phyloP scores from a whole-genome alignment of 495 filamentous ascomycete genomes.

The Neurospora sp. region DNA sequence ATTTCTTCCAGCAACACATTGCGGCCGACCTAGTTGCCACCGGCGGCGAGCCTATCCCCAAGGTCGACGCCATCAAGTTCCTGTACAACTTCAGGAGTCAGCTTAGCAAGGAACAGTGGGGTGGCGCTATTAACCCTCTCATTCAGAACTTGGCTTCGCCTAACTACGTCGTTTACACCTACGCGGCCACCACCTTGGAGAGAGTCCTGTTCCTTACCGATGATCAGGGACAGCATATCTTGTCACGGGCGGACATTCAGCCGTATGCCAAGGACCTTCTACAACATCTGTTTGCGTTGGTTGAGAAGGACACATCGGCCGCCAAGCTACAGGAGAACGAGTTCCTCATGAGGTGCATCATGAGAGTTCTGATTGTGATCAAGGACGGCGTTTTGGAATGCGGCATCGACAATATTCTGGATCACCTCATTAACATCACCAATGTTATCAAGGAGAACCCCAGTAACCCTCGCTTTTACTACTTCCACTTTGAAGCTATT shows the following conservation, averaged over 20 bases:
- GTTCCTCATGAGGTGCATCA: slow-evolving; percentile 95
- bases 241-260: slow-evolving; percentile 60
- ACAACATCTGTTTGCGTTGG: slow-evolving; percentile 83
- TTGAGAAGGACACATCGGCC: slow-evolving; percentile 68
- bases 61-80: slow-evolving; percentile 97
- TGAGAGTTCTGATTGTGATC: slow-evolving; percentile 91
- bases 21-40: slow-evolving; percentile 66
- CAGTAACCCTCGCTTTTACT: slow-evolving; percentile 95
- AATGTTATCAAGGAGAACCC: slow-evolving; percentile 84
- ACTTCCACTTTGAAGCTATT: slow-evolving; percentile 92
- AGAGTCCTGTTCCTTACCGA: slow-evolving; percentile 74
- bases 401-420: slow-evolving; percentile 57
- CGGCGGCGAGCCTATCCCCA: slow-evolving; percentile 69
- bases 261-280: slow-evolving; percentile 76
- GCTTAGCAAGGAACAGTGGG: slow-evolving; percentile 75
- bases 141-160: slow-evolving; percentile 78
- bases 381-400: slow-evolving; percentile 64
- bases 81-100: slow-evolving; percentile 92
- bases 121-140: slow-evolving; percentile 74
- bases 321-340: slow-evolving; percentile 98
- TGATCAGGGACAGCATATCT: slow-evolving; percentile 60
- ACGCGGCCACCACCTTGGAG: slow-evolving; percentile 90
- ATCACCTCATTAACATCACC: slow-evolving; percentile 76
- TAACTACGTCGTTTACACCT: slow-evolving; percentile 95
- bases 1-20: slow-evolving; percentile 87